These are phyloP conservation scores for Carpinus fangiana DNA, from an alignment of 306 rosid genomes.

Conservation along the genomic window DNA sequence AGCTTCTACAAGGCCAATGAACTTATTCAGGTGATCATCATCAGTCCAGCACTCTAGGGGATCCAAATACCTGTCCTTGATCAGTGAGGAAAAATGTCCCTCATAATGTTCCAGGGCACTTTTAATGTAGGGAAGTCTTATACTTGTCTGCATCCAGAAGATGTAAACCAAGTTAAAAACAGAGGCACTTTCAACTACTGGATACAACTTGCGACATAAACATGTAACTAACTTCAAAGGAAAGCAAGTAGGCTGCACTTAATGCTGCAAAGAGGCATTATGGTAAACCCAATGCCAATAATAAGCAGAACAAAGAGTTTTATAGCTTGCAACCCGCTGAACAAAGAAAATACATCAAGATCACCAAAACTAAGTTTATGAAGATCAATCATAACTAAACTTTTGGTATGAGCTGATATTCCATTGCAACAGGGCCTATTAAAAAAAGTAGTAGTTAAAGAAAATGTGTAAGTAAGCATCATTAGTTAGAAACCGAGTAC, in stretches of 20 bases:
- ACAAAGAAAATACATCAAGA: background rate
- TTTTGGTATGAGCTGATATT: background rate
- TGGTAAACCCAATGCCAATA: background rate
- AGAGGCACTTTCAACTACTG: slow-evolving; percentile 16
- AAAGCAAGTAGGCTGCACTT: background rate
- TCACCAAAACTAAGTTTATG: background rate
- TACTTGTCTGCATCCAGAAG: slow-evolving; percentile 72
- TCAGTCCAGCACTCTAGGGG: slow-evolving; percentile 74
- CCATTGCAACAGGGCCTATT: background rate
- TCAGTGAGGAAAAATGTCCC: slow-evolving; percentile 72
- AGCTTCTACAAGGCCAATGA: slow-evolving; percentile 78
- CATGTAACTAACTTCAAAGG: background rate
- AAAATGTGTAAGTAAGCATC: background rate
- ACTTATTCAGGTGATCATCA: slow-evolving; percentile 72
- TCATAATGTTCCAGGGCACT: slow-evolving; percentile 63
- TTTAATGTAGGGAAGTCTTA: slow-evolving; percentile 80
- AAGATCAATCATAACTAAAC: background rate
- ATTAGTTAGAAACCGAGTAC: background rate
- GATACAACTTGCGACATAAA: background rate
- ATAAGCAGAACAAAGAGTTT: background rate
- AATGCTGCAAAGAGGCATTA: slow-evolving; percentile 10
- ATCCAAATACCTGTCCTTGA: slow-evolving; percentile 64
- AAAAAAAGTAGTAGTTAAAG: background rate
- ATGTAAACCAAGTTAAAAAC: slow-evolving; percentile 27
- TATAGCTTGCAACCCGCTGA: background rate